A percentile compares a stretch with the other conserved stretches of the same genome.
These are phyloP conservation scores for Fusarium annulatum DNA, from an alignment of 2,329 filamentous ascomycete genomes.

Conservation along the genomic window DNA sequence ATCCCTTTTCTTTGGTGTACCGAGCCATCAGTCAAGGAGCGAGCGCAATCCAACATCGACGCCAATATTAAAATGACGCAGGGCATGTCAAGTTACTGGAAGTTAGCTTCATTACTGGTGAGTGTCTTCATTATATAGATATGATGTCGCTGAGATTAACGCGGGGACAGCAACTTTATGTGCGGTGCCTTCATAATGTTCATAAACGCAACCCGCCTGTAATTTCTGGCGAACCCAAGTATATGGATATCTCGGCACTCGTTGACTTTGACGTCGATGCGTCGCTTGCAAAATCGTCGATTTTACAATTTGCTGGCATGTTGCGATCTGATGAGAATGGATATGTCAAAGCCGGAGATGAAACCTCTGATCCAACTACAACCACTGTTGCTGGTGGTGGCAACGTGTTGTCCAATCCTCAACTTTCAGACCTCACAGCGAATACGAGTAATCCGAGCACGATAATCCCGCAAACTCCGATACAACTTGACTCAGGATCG, in stretches of 20 bases:
- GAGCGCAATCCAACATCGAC: not conserved
- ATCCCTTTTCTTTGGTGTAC: conserved; percentile 10
- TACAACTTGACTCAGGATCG: accelerated
- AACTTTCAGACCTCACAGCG: accelerated
- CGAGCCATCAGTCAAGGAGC: accelerated
- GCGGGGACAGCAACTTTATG: not conserved
- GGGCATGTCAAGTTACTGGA: not conserved
- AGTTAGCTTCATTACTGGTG: not conserved
- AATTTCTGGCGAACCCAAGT: not conserved
- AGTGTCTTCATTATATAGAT: accelerated
- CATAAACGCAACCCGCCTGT: not conserved
- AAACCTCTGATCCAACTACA: not conserved
- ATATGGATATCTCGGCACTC: not conserved
- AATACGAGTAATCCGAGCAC: not conserved
- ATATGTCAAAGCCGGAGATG: not conserved
- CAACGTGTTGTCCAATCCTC: too few relatives aligned
- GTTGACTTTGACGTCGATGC: accelerated
- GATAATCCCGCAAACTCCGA: not conserved
- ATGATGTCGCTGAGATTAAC: not conserved
- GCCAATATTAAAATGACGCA: not conserved
- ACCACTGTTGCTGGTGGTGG: not conserved
- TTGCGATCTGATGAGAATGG: not conserved
- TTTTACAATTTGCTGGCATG: not conserved
- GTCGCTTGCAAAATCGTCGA: not conserved
- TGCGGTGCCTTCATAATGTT: not conserved